Evolutionary conservation across 2,329 filamentous ascomycete genomes (phyloP), one percentile per base, ranked within the genome.

Genomic region (Aureobasidium vineae): DNA sequence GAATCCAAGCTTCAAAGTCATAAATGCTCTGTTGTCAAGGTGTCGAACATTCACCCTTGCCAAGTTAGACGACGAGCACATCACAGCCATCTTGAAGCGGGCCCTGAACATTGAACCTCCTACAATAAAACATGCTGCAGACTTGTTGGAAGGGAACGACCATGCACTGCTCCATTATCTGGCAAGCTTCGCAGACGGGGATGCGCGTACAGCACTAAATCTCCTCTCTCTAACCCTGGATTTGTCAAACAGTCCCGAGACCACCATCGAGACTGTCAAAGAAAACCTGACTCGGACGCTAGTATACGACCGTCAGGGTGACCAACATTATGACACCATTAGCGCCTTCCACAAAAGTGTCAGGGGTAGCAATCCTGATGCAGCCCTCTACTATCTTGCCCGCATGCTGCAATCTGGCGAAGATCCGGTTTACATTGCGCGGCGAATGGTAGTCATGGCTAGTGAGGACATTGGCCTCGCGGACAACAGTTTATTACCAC

Each of bases 281-380:
- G 82, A 87, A 1, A 85, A 90, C 2, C 83, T 99, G 11, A 98
- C 94, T 2, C 93, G 93, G 75, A 98, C 94, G 0, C 82, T 98
- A 1, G 92, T 98, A 16, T 98, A 98, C 78, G 95, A 99, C 77
- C 88, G 95, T 65, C 91, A 90, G 0, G 94, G 95, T 63, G 95
- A 99, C 77, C 92, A 97, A 76, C 95, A 98, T 79, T 99, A 98
- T 80, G 94, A 99, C 75, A 95, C 91, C 63, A 98, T 99, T 73
- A 96, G 91, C 0, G 95, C 95, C 36, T 95, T 98, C 72, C 95
- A 98, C 83, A 99, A 99, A 74, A 92, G 92, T 2, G 88, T 98
- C 11, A 90, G 95, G 53, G 95, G 95, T 47, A 90, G 87, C 65
- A 89, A 97, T 73, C 78, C 94, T 0, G 90, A 98, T 76, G 95